Evolutionary conservation across 768 basidiomycete genomes (phyloP), one percentile per base, ranked within the genome.

Genomic region (Trametes elegans): DNA sequence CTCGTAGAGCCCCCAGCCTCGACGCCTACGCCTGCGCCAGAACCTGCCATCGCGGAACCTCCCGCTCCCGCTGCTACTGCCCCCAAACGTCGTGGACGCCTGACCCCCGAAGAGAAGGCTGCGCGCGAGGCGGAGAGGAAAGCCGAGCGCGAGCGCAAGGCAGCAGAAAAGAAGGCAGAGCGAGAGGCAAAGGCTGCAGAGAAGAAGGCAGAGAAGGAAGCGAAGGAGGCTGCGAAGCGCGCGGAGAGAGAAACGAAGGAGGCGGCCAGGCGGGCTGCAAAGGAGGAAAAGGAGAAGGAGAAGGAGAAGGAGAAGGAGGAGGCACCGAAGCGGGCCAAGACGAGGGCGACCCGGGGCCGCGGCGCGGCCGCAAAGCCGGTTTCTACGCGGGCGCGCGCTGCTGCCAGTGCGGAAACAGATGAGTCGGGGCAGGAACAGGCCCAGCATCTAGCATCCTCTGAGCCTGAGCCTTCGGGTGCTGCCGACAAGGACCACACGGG

Each of bases 51-150:
- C n/a, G n/a, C n/a, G n/a, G n/a, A n/a, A 3, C 50, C 58, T 1
- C 44, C 45, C 24, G 24, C 42, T 18, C 36, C 4, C 43, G 52
- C 45, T 26, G 53, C 34, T 1, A 29, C 29, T 27, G 55, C 46
- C 3, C 59, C 59, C 13, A 66, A 64, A 39, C 60, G 61, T 4
- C 65, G 68, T 1, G 53, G 56, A 0, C 62, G 58, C 0, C 41
- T 66, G 19, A 47, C 62, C 0, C 61, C 53, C 7, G 68, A 67
- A 35, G 62, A 67, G 50, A 69, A 66, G 38, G n/a, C 56, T 53
- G 62, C 58, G 49, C 52, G 49, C 32, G 46, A 53, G 64, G 46
- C 35, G 43, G 52, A 44, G 55, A 52, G 52, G 53, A 51, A 54
- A 21, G 51, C 57, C 3, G 44, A 56, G 35, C 35, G 58, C n/a